Conservation (phyloP, 2,329 filamentous ascomycete species). For the Xylaria multiplex region DNA sequence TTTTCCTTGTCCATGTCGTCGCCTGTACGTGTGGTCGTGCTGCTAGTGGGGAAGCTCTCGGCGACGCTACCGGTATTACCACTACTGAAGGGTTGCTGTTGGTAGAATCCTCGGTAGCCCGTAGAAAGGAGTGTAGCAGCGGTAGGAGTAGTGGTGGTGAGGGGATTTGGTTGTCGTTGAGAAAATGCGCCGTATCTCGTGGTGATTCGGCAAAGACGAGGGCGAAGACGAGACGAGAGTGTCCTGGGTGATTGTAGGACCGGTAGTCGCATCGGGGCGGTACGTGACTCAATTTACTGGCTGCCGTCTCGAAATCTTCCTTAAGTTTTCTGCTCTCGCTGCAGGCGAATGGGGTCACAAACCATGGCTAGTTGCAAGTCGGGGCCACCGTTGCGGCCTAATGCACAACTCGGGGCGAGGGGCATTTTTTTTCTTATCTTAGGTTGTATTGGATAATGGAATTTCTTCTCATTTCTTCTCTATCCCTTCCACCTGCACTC, state of each 20-base stretch:
- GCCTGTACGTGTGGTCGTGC: not conserved
- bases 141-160: not conserved
- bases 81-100: not conserved
- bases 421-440: conserved; percentile 24
- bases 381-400: conserved; percentile 14
- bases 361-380: conserved; percentile 31
- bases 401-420: conserved; percentile 36
- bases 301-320: conserved; percentile 30
- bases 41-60: not conserved
- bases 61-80: not conserved
- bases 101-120: not conserved
- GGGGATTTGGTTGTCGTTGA: conserved; percentile 2
- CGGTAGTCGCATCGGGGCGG: conserved; percentile 34
- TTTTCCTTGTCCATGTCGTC: conserved; percentile 29
- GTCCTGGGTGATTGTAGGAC: conserved; percentile 26
- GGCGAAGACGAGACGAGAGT: conserved; percentile 15
- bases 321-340: conserved; percentile 26
- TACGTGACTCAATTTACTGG: conserved; percentile 38
- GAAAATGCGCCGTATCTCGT: not conserved
- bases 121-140: not conserved
- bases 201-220: conserved; percentile 1
- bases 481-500: no score
- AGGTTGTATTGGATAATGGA: conserved; percentile 8
- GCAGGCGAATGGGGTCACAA: conserved; percentile 30
- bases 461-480: not conserved